Conservation (phyloP, 257 asterid genomes). For the Primulina huaijiensis region DNA sequence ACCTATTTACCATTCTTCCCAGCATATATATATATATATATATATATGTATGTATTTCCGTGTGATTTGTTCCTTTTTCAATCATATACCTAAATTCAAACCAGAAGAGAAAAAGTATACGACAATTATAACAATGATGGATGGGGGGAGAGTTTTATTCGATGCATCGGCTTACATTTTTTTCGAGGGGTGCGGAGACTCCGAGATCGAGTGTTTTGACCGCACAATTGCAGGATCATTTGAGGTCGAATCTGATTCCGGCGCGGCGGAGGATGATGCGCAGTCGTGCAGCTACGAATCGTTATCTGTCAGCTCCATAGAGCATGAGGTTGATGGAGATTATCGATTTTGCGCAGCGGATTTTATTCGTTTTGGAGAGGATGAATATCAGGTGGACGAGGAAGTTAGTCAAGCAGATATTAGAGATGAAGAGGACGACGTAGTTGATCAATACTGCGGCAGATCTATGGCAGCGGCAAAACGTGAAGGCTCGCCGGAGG, state of each 20-base stretch:
- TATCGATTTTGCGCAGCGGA: slow-evolving; percentile 17
- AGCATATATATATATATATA: too few relatives aligned
- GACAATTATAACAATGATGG: too few relatives aligned
- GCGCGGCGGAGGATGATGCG: slow-evolving; percentile 36
- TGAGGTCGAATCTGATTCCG: not conserved
- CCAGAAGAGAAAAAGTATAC: too few relatives aligned
- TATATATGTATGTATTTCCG: too few relatives aligned
- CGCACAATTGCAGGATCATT: not conserved
- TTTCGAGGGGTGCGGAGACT: too few relatives aligned
- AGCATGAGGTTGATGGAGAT: slow-evolving; percentile 12
- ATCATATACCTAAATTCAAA: too few relatives aligned
- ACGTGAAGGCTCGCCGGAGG: too few relatives aligned
- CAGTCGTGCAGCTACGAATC: slow-evolving; percentile 48
- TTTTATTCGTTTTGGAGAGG: not conserved
- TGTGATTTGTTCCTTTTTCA: too few relatives aligned
- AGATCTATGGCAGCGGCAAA: not conserved
- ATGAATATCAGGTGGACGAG: slow-evolving; percentile 13
- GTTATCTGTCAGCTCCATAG: not conserved
- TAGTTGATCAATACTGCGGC: slow-evolving; percentile 45
- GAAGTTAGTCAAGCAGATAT: slow-evolving; percentile 5
- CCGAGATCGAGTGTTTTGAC: slow-evolving; percentile 9
- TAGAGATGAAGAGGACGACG: slow-evolving; percentile 48
- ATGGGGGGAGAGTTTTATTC: too few relatives aligned
- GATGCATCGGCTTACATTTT: too few relatives aligned
- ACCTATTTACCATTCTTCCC: too few relatives aligned